phyloP scores from a whole-genome alignment of 495 filamentous ascomycete genomes.

The Penicillium daleae region DNA sequence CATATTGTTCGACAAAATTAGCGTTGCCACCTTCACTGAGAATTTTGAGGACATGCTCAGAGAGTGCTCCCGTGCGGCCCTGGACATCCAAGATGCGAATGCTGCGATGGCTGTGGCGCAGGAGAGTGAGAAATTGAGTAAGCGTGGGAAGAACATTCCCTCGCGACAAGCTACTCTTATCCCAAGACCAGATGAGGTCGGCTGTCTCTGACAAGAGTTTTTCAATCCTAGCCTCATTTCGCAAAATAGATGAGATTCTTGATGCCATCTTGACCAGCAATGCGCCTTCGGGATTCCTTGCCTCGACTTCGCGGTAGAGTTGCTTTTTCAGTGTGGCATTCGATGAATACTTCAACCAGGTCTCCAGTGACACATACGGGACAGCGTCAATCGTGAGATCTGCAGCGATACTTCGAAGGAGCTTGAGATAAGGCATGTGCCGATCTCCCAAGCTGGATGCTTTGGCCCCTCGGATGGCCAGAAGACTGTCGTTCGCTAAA shows the following conservation, averaged over 20 bases:
- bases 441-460: neutral
- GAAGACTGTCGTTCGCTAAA: neutral
- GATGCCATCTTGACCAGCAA: neutral
- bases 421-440: neutral
- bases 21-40: neutral
- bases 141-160: neutral
- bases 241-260: neutral
- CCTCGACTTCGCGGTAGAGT: neutral
- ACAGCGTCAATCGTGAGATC: neutral
- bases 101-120: neutral
- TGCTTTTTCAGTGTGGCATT: neutral
- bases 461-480: neutral
- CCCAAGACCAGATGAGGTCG: neutral
- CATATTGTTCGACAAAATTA: neutral
- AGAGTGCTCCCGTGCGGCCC: neutral
- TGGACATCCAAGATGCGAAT: neutral
- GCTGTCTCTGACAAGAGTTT: neutral
- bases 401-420: neutral
- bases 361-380: neutral
- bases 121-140: neutral
- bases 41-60: neutral
- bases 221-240: neutral
- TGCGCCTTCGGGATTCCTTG: neutral
- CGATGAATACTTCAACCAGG: neutral
- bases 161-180: neutral